Evolutionary conservation across 2,329 filamentous ascomycete species (phyloP), one percentile per base, ranked within the genome.

Genomic region (Cephalotrichum gorgonifer): DNA sequence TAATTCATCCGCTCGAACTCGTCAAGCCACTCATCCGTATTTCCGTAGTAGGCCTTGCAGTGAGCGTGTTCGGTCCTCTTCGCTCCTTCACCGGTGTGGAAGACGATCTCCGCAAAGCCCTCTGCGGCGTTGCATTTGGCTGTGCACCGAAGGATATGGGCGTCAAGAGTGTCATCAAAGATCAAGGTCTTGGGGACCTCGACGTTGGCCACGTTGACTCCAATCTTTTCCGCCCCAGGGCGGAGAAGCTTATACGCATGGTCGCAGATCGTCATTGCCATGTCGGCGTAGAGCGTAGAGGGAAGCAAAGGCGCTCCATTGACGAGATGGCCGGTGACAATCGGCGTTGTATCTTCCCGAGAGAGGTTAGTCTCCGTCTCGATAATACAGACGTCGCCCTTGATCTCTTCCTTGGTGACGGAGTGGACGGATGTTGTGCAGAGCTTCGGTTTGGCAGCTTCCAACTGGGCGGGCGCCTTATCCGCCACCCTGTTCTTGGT

Each of bases 171-270:
- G 39, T 68, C 60, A 48, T 74, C 63, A 41, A 75, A 71, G 52
- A 89, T 84, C 52, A 90, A 69, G 30, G 83, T 79, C 71, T 87
- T 86, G 46, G 74, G 74, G 1, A 86, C 82, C 60, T 84, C 78
- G 70, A 88, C 80, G 44, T 80, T 70, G 54, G 72, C 72, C 20
- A 88, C 78, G 54, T 87, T 85, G 55, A 80, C 68, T 22, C 78
- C 79, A 20, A 81, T 70, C 28, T 75, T 70, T 47, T 74, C 68
- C 8, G 69, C 64, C 20, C 75, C 73, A 3, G 81, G 80, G 7
- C 74, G 73, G 26, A 82, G 62, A 56, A 83, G 68, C 64, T 79
- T 80, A 68, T 81, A 83, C 26, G 81, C 52, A 39, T 85, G 83
- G 53, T 79, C 71, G 46, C 73, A 75, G 15, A 83, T 65, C 2